These are phyloP conservation scores for Hypoxylon crocopeplum DNA, from an alignment of 495 filamentous ascomycete species.

Conservation along the genomic window DNA sequence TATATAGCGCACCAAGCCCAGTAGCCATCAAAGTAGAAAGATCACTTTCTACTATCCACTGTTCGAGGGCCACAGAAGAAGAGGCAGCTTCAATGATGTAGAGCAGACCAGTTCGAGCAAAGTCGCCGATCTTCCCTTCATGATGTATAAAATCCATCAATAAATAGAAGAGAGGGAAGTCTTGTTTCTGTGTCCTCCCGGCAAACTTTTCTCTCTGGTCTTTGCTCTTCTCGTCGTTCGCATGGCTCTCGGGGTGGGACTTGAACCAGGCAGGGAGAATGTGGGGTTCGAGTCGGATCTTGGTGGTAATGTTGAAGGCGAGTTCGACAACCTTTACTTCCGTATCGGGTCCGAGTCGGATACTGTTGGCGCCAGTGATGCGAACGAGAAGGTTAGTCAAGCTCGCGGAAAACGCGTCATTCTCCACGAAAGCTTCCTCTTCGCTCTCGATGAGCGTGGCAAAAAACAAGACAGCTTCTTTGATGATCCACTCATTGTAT, in stretches of 20 bases:
- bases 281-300: conserved; percentile 85
- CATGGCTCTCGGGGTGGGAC: conserved; percentile 43
- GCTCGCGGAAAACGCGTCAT: conserved; percentile 79
- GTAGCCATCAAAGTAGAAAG: conserved; percentile 97
- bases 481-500: conserved; percentile 78
- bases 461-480: conserved; percentile 83
- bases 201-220: conserved; percentile 72
- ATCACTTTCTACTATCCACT: conserved; percentile 97
- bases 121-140: conserved; percentile 91
- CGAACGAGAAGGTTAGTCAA: conserved; percentile 80
- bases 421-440: conserved; percentile 90
- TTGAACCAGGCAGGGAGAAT: conserved; percentile 91
- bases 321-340: conserved; percentile 88
- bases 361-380: conserved; percentile 66
- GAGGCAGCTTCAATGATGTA: conserved; percentile 96
- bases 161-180: conserved; percentile 94
- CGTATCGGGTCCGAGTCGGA: conserved; percentile 69
- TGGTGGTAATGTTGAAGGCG: conserved; percentile 91
- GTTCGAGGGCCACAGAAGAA: conserved; percentile 78
- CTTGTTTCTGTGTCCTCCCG: conserved; percentile 85
- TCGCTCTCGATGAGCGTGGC: conserved; percentile 92
- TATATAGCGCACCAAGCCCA: conserved; percentile 93
- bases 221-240: conserved; percentile 53
- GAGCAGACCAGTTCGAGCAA: conserved; percentile 92
- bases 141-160: conserved; percentile 96